These are phyloP conservation scores for Beauveria pseudobassiana DNA, from an alignment of 2,329 filamentous ascomycete species.

Conservation along the genomic window DNA sequence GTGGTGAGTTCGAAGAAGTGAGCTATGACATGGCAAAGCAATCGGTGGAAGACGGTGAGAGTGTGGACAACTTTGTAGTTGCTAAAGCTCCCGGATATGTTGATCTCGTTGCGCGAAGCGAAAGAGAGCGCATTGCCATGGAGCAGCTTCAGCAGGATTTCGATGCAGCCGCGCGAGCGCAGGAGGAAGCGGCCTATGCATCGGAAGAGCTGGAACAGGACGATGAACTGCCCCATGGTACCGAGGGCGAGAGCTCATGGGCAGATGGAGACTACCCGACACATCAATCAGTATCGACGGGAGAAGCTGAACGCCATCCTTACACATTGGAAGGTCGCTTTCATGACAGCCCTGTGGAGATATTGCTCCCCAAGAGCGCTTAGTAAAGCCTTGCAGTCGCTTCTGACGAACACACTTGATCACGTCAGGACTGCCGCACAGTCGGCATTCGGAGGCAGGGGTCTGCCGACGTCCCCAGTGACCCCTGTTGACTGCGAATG, in stretches of 20 bases:
- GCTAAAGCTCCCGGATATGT: conserved; percentile 31
- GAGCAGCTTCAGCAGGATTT: conserved; percentile 51
- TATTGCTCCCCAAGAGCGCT: conserved; percentile 61
- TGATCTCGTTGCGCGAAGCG: conserved; percentile 42
- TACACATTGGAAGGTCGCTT: conserved; percentile 69
- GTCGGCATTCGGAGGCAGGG: conserved; percentile 65
- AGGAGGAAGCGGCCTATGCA: conserved; percentile 21
- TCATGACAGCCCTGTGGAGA: conserved; percentile 62
- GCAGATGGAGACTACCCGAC: not conserved
- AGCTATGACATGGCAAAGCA: conserved; percentile 30
- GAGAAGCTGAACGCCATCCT: conserved; percentile 53
- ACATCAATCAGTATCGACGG: not conserved
- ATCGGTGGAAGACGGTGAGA: conserved; percentile 12
- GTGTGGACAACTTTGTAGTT: conserved; percentile 7
- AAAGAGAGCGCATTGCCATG: conserved; percentile 48
- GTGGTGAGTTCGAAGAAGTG: conserved; percentile 56
- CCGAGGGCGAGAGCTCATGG: not conserved
- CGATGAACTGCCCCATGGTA: conserved; percentile 17
- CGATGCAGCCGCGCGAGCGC: conserved; percentile 34
- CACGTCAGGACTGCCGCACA: conserved; percentile 70
- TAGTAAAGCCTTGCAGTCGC: conserved; percentile 61
- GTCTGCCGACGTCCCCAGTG: conserved; percentile 68
- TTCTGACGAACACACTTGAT: conserved; percentile 62
- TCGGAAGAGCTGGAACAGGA: conserved; percentile 26
- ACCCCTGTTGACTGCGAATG: conserved; percentile 51